Evolutionary conservation across 2,329 filamentous ascomycete genomes (phyloP), one percentile per base, ranked within the genome.

Genomic region (Alternaria tenuissima): DNA sequence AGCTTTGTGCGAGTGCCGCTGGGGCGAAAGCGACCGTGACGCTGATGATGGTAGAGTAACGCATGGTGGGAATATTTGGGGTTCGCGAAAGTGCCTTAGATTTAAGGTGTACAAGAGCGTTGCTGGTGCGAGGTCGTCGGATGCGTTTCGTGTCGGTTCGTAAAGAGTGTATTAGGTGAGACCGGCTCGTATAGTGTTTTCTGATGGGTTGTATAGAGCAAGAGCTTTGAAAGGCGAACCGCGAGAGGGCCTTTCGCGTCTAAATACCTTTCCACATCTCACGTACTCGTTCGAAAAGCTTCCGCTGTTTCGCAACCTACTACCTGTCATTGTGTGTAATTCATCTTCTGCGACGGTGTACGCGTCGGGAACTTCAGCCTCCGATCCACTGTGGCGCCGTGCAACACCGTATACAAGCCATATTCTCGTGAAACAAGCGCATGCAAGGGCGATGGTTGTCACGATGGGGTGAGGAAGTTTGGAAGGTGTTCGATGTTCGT

Each of bases 401-500:
- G 20, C 32, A 26, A 18, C 46, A 24, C 26, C 9, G 30, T 18
- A 24, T 36, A 49, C 46, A 34, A 38, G 46, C 32, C 8, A 38
- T 24, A 11, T 7, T 26, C 20, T 49, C 20, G 32, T 49, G 46
- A 55, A 57, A 63, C 59, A 47, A 20, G 18, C 9, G 42, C 24
- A 1, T 24, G 18, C 49, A 34, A 46, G 36, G 43, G 52, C n/a
- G 36, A 44, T 56, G 55, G 34, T 55, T 59, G 57, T 55, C 51
- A 58, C 47, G 22, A 12, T 48, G 57, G 34, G 28, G 12, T 24
- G 32, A 48, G 12, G 30, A 32, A 64, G 64, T 69, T 62, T 64
- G 67, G 66, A 47, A 46, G 41, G 46, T 67, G 66, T 70, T 70
- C 56, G 63, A 69, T 47, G 42, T 61, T 61, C 52, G 67, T 70